phyloP scores from a whole-genome alignment of 2,329 filamentous ascomycete genomes.

The Chaetomium strumarium region DNA sequence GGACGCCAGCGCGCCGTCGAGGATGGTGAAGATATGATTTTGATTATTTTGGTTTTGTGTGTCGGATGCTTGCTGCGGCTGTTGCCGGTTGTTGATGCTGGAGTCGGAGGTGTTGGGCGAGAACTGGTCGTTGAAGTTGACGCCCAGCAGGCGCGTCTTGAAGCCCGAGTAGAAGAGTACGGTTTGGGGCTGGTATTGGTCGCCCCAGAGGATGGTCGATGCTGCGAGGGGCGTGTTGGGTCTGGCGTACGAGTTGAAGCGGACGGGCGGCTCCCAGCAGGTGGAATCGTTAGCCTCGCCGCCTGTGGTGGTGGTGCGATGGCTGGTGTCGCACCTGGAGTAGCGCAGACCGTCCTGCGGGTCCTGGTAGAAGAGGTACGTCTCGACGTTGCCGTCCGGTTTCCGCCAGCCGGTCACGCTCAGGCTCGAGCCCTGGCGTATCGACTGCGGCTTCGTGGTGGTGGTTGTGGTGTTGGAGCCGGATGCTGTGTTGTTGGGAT shows the following conservation, averaged over 20 bases:
- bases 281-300: constrained; percentile 9
- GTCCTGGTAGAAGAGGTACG: constrained; percentile 18
- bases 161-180: constrained; percentile 16
- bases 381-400: constrained; percentile 10
- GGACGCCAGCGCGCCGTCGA: constrained; percentile 9
- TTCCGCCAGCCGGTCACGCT: constrained; percentile 16
- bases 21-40: constrained; percentile 1
- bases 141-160: constrained; percentile 10
- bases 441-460: neutral
- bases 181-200: constrained; percentile 15
- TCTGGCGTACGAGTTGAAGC: constrained; percentile 3
- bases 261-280: constrained; percentile 12
- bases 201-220: constrained; percentile 6
- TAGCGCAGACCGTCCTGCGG: constrained; percentile 6
- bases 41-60: too few relatives aligned
- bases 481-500: neutral
- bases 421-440: constrained; percentile 14
- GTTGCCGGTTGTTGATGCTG: constrained; percentile 4
- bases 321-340: constrained; percentile 12
- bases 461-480: neutral
- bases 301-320: neutral
- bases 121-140: constrained; percentile 10
- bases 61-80: too few relatives aligned
- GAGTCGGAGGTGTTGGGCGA: neutral
- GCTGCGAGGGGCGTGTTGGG: constrained; percentile 7